Conservation (phyloP, 371 early-diverging fungal species). For the Mucor saturninus region DNA sequence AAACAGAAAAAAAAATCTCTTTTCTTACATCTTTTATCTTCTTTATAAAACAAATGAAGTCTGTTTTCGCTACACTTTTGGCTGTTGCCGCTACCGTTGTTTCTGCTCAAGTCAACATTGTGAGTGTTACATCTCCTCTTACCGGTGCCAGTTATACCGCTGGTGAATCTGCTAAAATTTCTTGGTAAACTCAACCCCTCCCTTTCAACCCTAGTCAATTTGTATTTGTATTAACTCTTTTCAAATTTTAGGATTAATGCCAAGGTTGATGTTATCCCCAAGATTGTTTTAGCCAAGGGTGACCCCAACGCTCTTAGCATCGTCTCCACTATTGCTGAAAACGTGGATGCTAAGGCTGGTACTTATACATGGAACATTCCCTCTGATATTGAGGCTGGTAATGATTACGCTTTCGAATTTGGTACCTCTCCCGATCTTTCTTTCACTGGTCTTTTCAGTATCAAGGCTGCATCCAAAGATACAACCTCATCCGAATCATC, state of each 20-base stretch:
- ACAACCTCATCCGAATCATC: not conserved
- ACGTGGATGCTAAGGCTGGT: constrained; percentile 20
- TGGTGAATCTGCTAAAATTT: constrained; percentile 38
- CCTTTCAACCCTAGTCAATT: too few species aligned
- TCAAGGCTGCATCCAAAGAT: constrained; percentile 6
- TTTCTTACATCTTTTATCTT: not conserved
- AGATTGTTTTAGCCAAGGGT: constrained; percentile 32
- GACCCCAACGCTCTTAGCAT: constrained; percentile 15
- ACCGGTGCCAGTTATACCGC: constrained; percentile 39
- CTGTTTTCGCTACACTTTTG: constrained; percentile 34
- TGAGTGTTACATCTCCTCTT: constrained; percentile 44
- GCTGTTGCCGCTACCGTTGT: constrained; percentile 34
- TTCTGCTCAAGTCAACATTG: constrained; percentile 35
- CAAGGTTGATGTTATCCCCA: constrained; percentile 20
- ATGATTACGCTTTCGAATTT: constrained; percentile 31
- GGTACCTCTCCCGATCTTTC: constrained; percentile 31
- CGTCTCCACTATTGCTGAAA: constrained; percentile 17
- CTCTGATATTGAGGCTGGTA: constrained; percentile 21
- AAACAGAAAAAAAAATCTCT: too few species aligned
- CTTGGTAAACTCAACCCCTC: constrained; percentile 33
- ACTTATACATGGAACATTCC: constrained; percentile 30
- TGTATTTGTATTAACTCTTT: too few species aligned
- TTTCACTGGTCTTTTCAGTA: constrained; percentile 33
- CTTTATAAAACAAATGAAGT: constrained; percentile 20
- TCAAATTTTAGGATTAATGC: constrained; percentile 30